Conservation (phyloP, 2,329 filamentous ascomycete species). For the Ophiostoma sp. region DNA sequence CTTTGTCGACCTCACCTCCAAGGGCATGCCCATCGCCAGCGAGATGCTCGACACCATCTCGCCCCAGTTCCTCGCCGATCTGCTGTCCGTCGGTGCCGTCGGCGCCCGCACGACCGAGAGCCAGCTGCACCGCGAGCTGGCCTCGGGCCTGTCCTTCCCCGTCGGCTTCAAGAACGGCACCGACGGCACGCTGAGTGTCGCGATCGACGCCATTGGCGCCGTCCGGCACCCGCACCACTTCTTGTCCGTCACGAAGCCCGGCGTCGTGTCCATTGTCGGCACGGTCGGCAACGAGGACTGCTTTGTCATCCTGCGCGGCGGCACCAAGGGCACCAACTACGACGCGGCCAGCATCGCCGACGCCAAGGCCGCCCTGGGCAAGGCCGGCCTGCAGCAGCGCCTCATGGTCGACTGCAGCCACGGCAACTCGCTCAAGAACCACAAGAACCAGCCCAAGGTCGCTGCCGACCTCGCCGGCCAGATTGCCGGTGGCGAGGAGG, state of each 20-base stretch:
- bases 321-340: constrained; percentile 90
- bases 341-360: constrained; percentile 77
- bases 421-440: constrained; percentile 91
- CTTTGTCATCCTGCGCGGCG: constrained; percentile 91
- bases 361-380: constrained; percentile 70
- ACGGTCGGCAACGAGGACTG: constrained; percentile 94
- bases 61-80: constrained; percentile 90
- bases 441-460: constrained; percentile 96
- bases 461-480: constrained; percentile 76
- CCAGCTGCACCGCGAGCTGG: constrained; percentile 90
- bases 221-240: constrained; percentile 93
- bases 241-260: constrained; percentile 93
- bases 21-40: constrained; percentile 91
- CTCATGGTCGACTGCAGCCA: constrained; percentile 99
- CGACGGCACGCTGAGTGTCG: constrained; percentile 81
- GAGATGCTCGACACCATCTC: constrained; percentile 99
- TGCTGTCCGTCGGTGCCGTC: constrained; percentile 85
- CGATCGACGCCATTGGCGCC: constrained; percentile 91
- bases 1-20: constrained; percentile 84
- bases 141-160: constrained; percentile 90
- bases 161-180: constrained; percentile 99
- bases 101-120: constrained; percentile 96
- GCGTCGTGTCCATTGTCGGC: constrained; percentile 88
- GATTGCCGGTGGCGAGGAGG: constrained; percentile 74
- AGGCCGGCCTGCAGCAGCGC: constrained; percentile 66